Conservation (phyloP, 352 stramenopile species). For the Saprolegnia diclina region DNA sequence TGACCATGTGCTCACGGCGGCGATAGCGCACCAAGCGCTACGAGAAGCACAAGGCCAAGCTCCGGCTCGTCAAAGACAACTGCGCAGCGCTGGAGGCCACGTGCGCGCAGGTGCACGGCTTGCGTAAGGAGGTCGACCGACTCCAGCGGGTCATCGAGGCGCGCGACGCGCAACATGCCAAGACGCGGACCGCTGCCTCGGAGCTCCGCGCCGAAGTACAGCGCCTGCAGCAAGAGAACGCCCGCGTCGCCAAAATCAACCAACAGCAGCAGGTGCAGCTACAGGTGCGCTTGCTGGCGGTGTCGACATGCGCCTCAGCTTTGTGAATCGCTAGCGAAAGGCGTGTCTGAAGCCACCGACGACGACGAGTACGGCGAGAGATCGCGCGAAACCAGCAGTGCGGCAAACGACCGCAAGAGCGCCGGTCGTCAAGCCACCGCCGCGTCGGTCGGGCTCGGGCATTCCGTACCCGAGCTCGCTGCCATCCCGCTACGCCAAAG, state of each 20-base stretch:
- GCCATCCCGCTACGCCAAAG: background rate
- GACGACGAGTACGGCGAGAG: too few species aligned
- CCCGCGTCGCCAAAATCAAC: background rate
- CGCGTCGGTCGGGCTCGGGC: background rate
- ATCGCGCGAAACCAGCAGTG: too few species aligned
- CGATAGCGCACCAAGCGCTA: background rate
- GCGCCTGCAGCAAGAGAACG: background rate
- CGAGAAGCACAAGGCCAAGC: conserved; percentile 18
- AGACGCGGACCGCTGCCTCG: background rate
- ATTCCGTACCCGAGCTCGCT: conserved; percentile 10
- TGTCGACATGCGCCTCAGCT: too few species aligned
- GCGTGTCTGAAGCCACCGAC: too few species aligned
- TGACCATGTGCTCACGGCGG: background rate
- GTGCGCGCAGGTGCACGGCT: background rate
- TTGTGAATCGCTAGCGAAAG: too few species aligned
- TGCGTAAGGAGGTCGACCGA: conserved; percentile 16
- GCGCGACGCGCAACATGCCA: background rate
- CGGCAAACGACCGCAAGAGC: background rate
- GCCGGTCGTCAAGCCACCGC: background rate
- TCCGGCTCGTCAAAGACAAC: conserved; percentile 11
- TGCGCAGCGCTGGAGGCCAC: background rate
- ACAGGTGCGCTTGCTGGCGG: background rate
- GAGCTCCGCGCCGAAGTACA: conserved; percentile 7
- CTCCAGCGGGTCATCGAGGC: background rate
- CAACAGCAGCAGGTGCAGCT: conserved; percentile 7